Base-by-base conservation (phyloP, 768 basidiomycete species). In the Asterophora lycoperdoides region DNA sequence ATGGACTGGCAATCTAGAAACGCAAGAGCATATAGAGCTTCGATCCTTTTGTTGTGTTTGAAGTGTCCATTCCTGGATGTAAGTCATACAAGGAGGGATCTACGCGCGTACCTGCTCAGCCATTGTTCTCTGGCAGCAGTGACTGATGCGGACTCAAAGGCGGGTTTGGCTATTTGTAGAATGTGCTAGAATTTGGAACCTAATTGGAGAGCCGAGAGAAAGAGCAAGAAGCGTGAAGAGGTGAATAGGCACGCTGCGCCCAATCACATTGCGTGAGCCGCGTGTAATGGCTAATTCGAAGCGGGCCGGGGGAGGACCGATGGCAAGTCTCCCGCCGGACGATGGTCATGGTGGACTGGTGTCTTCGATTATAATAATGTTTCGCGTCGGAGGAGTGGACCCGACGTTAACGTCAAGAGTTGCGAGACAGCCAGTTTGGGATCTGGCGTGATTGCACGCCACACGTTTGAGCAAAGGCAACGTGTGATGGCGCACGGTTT, bases 391-490 rank as follows among this genome's bases (percentile, higher is more conserved):
- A n/a, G n/a, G n/a, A n/a, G n/a, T n/a, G n/a, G n/a, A n/a, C n/a
- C n/a, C n/a, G n/a, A n/a, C n/a, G 48, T 23, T 46, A 47, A 49
- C 46, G 33, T 49, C 42, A 51, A 20, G 20, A 29, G 29, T 43
- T 44, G n/a, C n/a, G n/a, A n/a, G n/a, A n/a, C n/a, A n/a, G n/a
- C n/a, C n/a, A n/a, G n/a, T n/a, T n/a, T n/a, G n/a, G 48, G 57
- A 58, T 52, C 60, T 63, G 56, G 53, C 45, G 50, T 50, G 15
- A 39, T 43, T 53, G 48, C 55, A 59, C 60, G 64, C 64, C 60
- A 65, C 63, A 64, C 58, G 60, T 60, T 60, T 57, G 57, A 41
- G 52, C 54, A 58, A 54, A 52, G 45, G 60, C 56, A 65, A 65
- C 67, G 65, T 65, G 64, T 66, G 67, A 61, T 61, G 54, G 48